phyloP scores from a whole-genome alignment of 306 rosid species.

The barrel medic (Medicago truncatula) region MtrunA17r5.0-ANR NC_053044.1:32837501-32838000 shows the following conservation, averaged over 20 bases:
- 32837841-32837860: background rate
- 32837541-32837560: conserved; percentile 26
- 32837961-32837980: conserved; percentile 38
- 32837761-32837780: background rate
- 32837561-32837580: conserved; percentile 19
- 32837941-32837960: background rate
- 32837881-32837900: background rate
- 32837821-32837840: background rate
- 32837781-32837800: background rate
- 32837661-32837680: background rate
- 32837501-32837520: conserved; percentile 9
- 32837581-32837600: background rate
- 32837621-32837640: background rate
- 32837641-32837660: background rate
- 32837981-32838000: background rate
- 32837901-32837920: conserved; percentile 8
- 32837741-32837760: background rate
- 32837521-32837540: conserved; percentile 33
- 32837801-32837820: background rate
- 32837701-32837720: background rate
- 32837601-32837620: background rate
- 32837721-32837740: background rate
- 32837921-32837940: background rate
- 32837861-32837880: background rate
- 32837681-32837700: background rate